Evolutionary conservation across 179 eudicot genomes (phyloP).

Genomic region (Camellia oleifera): DNA sequence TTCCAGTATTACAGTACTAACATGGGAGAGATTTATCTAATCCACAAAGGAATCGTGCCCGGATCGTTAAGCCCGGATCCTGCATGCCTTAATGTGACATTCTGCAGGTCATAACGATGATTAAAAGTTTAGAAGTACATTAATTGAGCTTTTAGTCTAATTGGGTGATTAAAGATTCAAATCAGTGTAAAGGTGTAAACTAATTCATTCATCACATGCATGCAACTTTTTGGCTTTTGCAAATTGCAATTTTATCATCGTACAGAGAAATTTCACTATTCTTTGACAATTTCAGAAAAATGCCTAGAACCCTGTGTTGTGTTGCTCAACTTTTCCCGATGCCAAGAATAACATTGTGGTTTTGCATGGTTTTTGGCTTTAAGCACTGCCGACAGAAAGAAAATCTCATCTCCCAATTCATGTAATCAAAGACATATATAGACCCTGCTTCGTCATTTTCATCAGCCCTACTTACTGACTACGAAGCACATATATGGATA

Average conservation of each 20-base stretch:
- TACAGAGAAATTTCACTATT: too few relatives aligned
- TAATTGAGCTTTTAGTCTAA: conserved; percentile 14
- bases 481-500: too few relatives aligned
- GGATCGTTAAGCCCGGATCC: conserved; percentile 42
- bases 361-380: conserved; percentile 19
- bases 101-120: conserved; percentile 17
- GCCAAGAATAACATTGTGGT: conserved; percentile 2
- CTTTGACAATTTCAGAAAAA: conserved; percentile 1
- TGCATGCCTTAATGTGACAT: conserved; percentile 29
- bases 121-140: conserved; percentile 15
- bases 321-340: neutral
- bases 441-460: conserved; percentile 6
- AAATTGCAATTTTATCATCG: too few relatives aligned
- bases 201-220: conserved; percentile 27
- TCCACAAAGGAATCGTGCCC: conserved; percentile 9
- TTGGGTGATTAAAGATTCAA: conserved; percentile 21
- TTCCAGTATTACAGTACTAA: conserved; percentile 33
- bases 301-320: neutral
- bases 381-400: neutral
- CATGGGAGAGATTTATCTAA: conserved; percentile 17
- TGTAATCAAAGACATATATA: neutral
- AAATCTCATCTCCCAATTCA: conserved; percentile 8
- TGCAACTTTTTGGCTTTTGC: neutral
- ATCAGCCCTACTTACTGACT: neutral
- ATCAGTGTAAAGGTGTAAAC: conserved; percentile 13